Conservation (phyloP, 1,284 basidiomycete genomes). For the Amylostereum areolatum region DNA sequence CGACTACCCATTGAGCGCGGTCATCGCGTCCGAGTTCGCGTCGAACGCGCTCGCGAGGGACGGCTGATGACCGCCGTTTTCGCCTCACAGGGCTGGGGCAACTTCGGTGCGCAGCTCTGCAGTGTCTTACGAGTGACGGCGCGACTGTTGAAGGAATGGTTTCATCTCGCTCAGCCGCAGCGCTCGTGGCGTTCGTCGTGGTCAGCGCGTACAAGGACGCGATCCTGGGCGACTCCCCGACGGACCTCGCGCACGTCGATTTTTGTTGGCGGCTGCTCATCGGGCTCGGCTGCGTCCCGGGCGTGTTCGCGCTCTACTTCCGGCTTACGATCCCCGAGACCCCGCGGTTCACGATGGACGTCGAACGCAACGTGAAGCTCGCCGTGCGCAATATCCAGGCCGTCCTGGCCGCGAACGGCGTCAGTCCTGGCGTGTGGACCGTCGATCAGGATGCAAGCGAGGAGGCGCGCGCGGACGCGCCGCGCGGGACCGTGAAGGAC, state of each 20-base stretch:
- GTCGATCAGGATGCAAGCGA: slow-evolving; percentile 35
- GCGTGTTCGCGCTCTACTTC: slow-evolving; percentile 47
- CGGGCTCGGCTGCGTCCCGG: slow-evolving; percentile 48
- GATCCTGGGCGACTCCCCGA: slow-evolving; percentile 32
- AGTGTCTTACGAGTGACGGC: too few species aligned
- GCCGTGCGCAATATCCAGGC: slow-evolving; percentile 47
- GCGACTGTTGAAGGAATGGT: background rate
- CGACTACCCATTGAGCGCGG: slow-evolving; percentile 44
- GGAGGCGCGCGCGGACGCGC: slow-evolving; percentile 36
- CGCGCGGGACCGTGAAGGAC: slow-evolving; percentile 39
- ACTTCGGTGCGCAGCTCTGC: slow-evolving; percentile 33
- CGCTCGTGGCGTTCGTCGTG: slow-evolving; percentile 51
- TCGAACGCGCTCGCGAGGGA: slow-evolving; percentile 48
- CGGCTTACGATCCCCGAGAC: slow-evolving; percentile 55
- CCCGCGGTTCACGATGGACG: slow-evolving; percentile 67
- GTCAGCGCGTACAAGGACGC: slow-evolving; percentile 49
- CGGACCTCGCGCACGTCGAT: slow-evolving; percentile 29
- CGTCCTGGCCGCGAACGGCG: slow-evolving; percentile 33
- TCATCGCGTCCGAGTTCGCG: slow-evolving; percentile 58
- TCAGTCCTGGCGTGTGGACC: slow-evolving; percentile 23
- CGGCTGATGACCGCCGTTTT: slow-evolving; percentile 54
- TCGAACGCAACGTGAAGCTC: slow-evolving; percentile 56
- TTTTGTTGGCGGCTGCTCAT: slow-evolving; percentile 43
- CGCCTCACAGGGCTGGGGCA: slow-evolving; percentile 50
- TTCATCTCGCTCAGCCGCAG: slow-evolving; percentile 28